These are phyloP conservation scores for Cordyceps javanica DNA, from an alignment of 2,329 filamentous ascomycete species.

Conservation along the genomic window DNA sequence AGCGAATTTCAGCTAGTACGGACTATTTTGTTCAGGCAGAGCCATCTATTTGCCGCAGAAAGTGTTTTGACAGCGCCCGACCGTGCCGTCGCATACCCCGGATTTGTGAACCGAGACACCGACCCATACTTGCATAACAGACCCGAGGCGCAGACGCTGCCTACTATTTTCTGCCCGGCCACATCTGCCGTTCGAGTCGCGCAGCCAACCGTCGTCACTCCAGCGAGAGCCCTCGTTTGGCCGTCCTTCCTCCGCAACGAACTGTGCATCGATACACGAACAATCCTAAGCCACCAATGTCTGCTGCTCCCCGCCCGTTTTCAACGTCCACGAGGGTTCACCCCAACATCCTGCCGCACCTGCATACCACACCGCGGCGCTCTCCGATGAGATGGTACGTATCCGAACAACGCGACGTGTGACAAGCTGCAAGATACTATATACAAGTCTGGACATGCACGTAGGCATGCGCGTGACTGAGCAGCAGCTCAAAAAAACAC, in stretches of 20 bases:
- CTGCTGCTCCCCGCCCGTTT: constrained; percentile 22
- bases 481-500: neutral
- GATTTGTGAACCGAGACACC: constrained; percentile 1
- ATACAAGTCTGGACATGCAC: neutral
- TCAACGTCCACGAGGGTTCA: constrained; percentile 30
- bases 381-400: constrained; percentile 27
- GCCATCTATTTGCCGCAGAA: neutral
- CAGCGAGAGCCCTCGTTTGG: neutral
- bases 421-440: neutral
- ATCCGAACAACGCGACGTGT: neutral
- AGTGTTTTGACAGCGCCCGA: neutral
- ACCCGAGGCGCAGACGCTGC: neutral
- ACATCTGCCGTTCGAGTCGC: neutral
- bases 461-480: neutral
- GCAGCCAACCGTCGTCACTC: neutral
- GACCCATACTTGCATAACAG: neutral
- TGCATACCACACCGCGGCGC: constrained; percentile 23
- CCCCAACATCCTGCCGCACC: constrained; percentile 26
- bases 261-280: neutral
- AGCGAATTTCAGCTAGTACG: too few species aligned
- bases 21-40: too few species aligned
- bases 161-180: neutral
- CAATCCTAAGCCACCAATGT: constrained; percentile 7
- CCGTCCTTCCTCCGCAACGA: neutral
- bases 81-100: neutral